Base-by-base conservation (phyloP, 2,329 filamentous ascomycete genomes). In the Alternaria metachromatica region DNA sequence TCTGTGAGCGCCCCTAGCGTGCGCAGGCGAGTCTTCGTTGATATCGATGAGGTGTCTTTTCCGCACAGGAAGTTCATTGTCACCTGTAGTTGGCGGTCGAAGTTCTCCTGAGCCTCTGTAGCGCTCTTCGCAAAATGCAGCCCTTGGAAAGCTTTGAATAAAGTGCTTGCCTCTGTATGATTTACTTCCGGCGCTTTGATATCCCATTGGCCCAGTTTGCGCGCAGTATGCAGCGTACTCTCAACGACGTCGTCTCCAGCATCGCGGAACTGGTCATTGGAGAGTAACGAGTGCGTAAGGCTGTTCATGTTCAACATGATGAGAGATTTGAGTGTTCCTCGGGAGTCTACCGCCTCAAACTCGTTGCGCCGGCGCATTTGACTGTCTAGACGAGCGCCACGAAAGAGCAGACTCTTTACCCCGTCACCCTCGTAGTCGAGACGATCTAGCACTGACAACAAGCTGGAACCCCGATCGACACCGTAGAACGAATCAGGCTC, bases 401-500 rank as follows among this genome's bases (percentile, higher is more conserved):
- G 90, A 72, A 98, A 97, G 23, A 96, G 90, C 18, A 99, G 86
- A 67, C 92, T 95, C 75, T 96, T 97, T 55, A 90, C 85, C 0
- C 94, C 94, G 70, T 97, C 91, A 54, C 90, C 90, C 80, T 99
- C 96, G 75, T 97, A 95, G 69, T 97, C 93, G 5, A 98, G 86
- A 10, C 92, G 90, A 55, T 91, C 88, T 62, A 98, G 84, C 1
- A 98, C 91, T 11, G 91, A 93, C 15, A 87, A 84, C 15, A 99
- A 82, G 61, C 89, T 94, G 7, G 93, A 87, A 44, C 88, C 88
- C 78, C 96, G 92, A 45, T 92, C 88, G 8, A 97, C 86, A 5
- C 96, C 96, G 76, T 99, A 99, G 78, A 97, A 99, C 1, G 94
- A 91, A 78, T 99, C 96, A 2, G 94, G 95, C 73, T 99, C 96